Evolutionary conservation across 768 basidiomycete genomes (phyloP).

Genomic region (Cystobasidium onofrii): DNA sequence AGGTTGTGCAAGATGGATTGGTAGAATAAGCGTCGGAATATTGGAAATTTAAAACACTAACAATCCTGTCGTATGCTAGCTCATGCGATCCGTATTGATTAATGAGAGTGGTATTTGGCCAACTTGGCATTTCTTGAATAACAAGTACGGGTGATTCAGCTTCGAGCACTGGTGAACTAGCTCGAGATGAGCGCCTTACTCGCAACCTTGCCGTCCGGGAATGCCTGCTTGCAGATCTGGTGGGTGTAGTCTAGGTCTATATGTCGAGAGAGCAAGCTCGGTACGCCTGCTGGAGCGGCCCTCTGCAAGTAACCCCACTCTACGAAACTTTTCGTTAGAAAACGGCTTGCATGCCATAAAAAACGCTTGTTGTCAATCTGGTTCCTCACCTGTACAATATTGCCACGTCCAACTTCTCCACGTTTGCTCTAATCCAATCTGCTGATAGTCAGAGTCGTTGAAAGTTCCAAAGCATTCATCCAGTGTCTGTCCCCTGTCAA

Average conservation of each 20-base stretch:
- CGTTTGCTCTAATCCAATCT: slow-evolving; percentile 57
- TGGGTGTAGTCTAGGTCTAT: slow-evolving; percentile 64
- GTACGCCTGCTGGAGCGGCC: slow-evolving; percentile 53
- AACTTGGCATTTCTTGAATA: slow-evolving; percentile 23
- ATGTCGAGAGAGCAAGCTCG: slow-evolving; percentile 70
- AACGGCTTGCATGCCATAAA: too few species aligned
- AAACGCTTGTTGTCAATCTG: too few species aligned
- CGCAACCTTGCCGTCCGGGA: slow-evolving; percentile 38
- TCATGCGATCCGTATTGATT: slow-evolving; percentile 38
- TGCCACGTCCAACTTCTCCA: slow-evolving; percentile 85
- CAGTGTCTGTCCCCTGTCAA: slow-evolving; percentile 46
- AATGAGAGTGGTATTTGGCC: slow-evolving; percentile 32
- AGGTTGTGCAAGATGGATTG: too few species aligned
- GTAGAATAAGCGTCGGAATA: too few species aligned
- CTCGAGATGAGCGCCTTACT: background rate
- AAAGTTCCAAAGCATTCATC: slow-evolving; percentile 81
- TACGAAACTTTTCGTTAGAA: too few species aligned
- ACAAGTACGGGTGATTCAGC: slow-evolving; percentile 18
- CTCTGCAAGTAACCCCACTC: slow-evolving; percentile 90
- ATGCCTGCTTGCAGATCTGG: slow-evolving; percentile 60
- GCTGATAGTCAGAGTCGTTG: slow-evolving; percentile 59
- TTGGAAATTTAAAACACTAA: background rate
- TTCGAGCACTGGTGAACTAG: slow-evolving; percentile 42
- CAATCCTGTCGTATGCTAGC: slow-evolving; percentile 11
- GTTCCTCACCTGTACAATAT: slow-evolving; percentile 50